A percentile compares a stretch with the other conserved stretches of the same genome.
Evolutionary conservation across 371 early-diverging fungal species (phyloP).

Genomic region (Mucor saturninus): DNA sequence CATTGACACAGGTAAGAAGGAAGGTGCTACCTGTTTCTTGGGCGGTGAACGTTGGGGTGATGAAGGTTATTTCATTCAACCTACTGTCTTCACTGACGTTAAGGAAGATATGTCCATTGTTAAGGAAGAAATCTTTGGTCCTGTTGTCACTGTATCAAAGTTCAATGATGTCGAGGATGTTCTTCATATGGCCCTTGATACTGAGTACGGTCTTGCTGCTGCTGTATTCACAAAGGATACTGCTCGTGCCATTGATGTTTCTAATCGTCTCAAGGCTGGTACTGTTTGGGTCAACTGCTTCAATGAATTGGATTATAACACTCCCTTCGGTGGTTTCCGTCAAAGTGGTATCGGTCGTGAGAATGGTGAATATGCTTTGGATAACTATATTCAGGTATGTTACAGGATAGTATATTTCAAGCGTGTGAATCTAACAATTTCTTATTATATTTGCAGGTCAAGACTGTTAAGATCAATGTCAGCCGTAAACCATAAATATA

Average conservation of each 20-base stretch:
- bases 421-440: slow-evolving; percentile 13
- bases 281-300: slow-evolving; percentile 65
- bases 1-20: slow-evolving; percentile 54
- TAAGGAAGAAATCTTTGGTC: slow-evolving; percentile 82
- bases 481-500: slow-evolving; percentile 31
- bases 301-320: slow-evolving; percentile 48
- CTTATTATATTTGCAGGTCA: slow-evolving; percentile 26
- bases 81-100: slow-evolving; percentile 54
- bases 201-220: slow-evolving; percentile 78
- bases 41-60: slow-evolving; percentile 55
- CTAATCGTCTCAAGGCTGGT: slow-evolving; percentile 66
- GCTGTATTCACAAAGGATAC: slow-evolving; percentile 81
- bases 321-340: slow-evolving; percentile 87
- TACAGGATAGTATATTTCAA: background rate
- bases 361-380: slow-evolving; percentile 75
- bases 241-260: slow-evolving; percentile 68
- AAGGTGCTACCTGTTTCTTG: slow-evolving; percentile 55
- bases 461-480: slow-evolving; percentile 46
- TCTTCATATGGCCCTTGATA: slow-evolving; percentile 71
- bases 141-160: slow-evolving; percentile 71
- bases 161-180: slow-evolving; percentile 76
- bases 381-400: slow-evolving; percentile 64
- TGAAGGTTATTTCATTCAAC: slow-evolving; percentile 58
- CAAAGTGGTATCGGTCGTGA: slow-evolving; percentile 85
- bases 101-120: slow-evolving; percentile 63